Percentiles rank a stretch among this genome's conserved stretches.
Conservation (phyloP, 2,329 filamentous ascomycete species). For the Penicillium sp. region DNA sequence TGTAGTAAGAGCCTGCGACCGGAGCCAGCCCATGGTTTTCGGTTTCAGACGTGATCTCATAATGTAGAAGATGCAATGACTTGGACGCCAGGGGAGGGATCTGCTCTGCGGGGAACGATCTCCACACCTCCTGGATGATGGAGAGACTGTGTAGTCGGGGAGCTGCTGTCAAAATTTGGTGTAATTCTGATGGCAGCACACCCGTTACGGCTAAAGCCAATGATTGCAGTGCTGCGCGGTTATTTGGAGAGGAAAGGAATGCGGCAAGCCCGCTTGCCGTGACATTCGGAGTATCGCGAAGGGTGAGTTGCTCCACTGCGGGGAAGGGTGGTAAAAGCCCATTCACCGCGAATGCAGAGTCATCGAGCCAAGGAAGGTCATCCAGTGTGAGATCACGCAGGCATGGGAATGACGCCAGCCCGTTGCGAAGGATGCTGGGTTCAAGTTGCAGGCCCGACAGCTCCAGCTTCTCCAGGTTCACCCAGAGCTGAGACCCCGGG, state of each 20-base stretch:
- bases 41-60: conserved; percentile 63
- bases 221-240: conserved; percentile 57
- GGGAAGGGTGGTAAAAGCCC: conserved; percentile 68
- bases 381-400: conserved; percentile 71
- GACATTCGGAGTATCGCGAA: conserved; percentile 66
- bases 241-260: conserved; percentile 61
- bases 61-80: conserved; percentile 69
- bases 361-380: conserved; percentile 64
- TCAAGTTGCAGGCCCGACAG: conserved; percentile 37
- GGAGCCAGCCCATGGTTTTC: conserved; percentile 54
- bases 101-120: conserved; percentile 52
- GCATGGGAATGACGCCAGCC: conserved; percentile 60
- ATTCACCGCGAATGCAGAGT: conserved; percentile 66
- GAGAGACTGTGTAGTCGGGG: conserved; percentile 46
- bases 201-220: conserved; percentile 69
- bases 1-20: conserved; percentile 64
- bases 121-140: conserved; percentile 53
- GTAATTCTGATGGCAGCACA: conserved; percentile 46
- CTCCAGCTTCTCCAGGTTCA: conserved; percentile 41
- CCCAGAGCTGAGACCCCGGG: conserved; percentile 49
- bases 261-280: conserved; percentile 65
- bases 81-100: conserved; percentile 62
- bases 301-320: conserved; percentile 64
- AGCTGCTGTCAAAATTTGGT: conserved; percentile 41
- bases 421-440: conserved; percentile 55